These are phyloP conservation scores for Colletotrichum sublineola DNA, from an alignment of 2,329 filamentous ascomycete species.

Conservation along the genomic window DNA sequence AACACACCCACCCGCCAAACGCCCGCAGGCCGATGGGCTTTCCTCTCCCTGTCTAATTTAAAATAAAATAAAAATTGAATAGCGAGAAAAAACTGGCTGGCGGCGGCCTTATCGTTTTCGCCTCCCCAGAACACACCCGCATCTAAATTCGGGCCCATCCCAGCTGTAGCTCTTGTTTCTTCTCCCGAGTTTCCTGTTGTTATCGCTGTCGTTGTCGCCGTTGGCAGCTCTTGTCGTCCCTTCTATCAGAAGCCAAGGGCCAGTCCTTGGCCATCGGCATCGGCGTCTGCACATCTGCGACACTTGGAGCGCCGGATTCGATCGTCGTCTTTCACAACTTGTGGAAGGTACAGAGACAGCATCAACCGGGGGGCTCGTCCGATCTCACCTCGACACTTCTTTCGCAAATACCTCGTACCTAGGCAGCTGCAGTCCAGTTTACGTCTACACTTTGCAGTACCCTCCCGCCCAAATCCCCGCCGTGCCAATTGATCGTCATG, in stretches of 20 bases:
- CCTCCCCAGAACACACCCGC: conserved; percentile 16
- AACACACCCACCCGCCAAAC: conserved; percentile 25
- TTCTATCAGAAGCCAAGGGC: conserved; percentile 24
- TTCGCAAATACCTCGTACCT: background rate
- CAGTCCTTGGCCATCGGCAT: conserved; percentile 26
- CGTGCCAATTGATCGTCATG: conserved; percentile 38
- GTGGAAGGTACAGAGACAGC: background rate
- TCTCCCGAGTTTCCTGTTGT: background rate
- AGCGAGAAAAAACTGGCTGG: conserved; percentile 20
- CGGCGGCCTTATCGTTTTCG: background rate
- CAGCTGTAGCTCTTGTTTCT: background rate
- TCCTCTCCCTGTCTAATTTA: conserved; percentile 24
- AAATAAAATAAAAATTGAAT: conserved; percentile 5
- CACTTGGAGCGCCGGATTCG: conserved; percentile 16
- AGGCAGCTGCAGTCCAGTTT: conserved; percentile 21
- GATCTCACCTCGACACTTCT: conserved; percentile 16
- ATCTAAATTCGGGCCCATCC: conserved; percentile 12
- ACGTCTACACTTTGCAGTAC: conserved; percentile 26
- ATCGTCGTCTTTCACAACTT: background rate
- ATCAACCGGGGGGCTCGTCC: background rate
- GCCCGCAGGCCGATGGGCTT: conserved; percentile 32
- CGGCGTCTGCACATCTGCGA: conserved; percentile 28
- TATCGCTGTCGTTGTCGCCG: background rate
- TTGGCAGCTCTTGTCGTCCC: background rate
- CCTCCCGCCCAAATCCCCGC: background rate